Conservation (phyloP, 805 yeast species). For the Tanozyma kutaoensis region DNA sequence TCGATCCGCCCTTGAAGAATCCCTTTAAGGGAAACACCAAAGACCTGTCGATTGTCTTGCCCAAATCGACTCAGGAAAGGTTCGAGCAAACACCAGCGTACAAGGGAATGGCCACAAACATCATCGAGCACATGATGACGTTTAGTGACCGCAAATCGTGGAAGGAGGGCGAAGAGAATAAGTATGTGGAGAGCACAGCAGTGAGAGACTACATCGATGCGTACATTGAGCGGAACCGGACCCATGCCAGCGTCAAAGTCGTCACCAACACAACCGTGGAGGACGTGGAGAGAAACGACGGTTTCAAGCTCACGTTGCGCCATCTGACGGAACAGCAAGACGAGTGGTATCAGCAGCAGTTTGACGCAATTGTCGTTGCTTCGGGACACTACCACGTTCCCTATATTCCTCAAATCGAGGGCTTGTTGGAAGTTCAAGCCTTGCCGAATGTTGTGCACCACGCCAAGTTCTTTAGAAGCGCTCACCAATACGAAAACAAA, state of each 20-base stretch:
- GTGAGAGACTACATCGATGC: constrained; percentile 15
- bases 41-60: constrained; percentile 6
- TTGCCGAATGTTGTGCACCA: constrained; percentile 21
- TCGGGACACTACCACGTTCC: constrained; percentile 38
- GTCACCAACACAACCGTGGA: constrained; percentile 24
- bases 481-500: no score
- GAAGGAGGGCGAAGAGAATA: constrained; percentile 12
- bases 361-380: constrained; percentile 30
- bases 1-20: constrained; percentile 2
- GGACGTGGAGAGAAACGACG: constrained; percentile 11
- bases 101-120: constrained; percentile 20
- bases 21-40: constrained; percentile 10
- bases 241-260: constrained; percentile 8
- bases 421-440: constrained; percentile 20
- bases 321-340: no score
- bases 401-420: constrained; percentile 28
- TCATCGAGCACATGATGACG: constrained; percentile 32
- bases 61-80: constrained; percentile 12
- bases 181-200: constrained; percentile 13
- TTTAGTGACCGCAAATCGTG: constrained; percentile 26
- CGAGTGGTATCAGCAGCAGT: no score
- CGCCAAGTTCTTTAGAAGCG: constrained; percentile 28
- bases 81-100: constrained; percentile 19
- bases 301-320: constrained; percentile 18
- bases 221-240: constrained; percentile 11